Percentiles rank a stretch among this genome's conserved stretches.
phyloP scores from a whole-genome alignment of 257 asterid species.

The Buddleja alternifolia region DNA sequence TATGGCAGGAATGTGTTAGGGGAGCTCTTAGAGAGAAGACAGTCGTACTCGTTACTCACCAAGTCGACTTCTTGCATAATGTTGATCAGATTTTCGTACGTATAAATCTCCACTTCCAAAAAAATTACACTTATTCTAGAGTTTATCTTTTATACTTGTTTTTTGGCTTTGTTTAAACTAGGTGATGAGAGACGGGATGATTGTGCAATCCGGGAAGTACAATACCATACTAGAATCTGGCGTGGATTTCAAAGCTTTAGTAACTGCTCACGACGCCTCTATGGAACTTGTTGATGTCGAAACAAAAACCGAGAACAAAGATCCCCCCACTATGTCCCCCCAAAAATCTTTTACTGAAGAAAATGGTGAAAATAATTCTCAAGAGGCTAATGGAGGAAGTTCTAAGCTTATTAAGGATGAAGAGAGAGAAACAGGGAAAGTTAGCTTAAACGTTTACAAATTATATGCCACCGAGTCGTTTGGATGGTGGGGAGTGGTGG shows the following conservation, averaged over 20 bases:
- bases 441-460: slow-evolving; percentile 81
- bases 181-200: slow-evolving; percentile 95
- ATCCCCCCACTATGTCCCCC: slow-evolving; percentile 40
- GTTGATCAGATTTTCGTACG: slow-evolving; percentile 88
- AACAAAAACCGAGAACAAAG: slow-evolving; percentile 40
- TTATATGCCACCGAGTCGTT: slow-evolving; percentile 73
- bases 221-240: slow-evolving; percentile 58
- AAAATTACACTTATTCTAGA: background rate
- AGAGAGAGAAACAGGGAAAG: slow-evolving; percentile 81
- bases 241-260: slow-evolving; percentile 72
- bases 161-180: slow-evolving; percentile 33
- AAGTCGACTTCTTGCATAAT: slow-evolving; percentile 97
- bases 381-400: slow-evolving; percentile 40
- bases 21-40: slow-evolving; percentile 86
- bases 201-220: slow-evolving; percentile 89
- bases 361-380: slow-evolving; percentile 50
- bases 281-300: slow-evolving; percentile 94
- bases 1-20: slow-evolving; percentile 80
- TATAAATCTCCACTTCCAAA: slow-evolving; percentile 5
- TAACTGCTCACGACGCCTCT: slow-evolving; percentile 87
- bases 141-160: background rate
- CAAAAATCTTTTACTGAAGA: slow-evolving; percentile 56
- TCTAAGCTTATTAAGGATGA: slow-evolving; percentile 91
- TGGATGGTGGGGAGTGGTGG: slow-evolving; percentile 82
- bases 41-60: slow-evolving; percentile 86